Percentiles rank a stretch among this genome's conserved stretches.
Evolutionary conservation across 768 basidiomycete genomes (phyloP).

Genomic region (Tulasnella sp.): DNA sequence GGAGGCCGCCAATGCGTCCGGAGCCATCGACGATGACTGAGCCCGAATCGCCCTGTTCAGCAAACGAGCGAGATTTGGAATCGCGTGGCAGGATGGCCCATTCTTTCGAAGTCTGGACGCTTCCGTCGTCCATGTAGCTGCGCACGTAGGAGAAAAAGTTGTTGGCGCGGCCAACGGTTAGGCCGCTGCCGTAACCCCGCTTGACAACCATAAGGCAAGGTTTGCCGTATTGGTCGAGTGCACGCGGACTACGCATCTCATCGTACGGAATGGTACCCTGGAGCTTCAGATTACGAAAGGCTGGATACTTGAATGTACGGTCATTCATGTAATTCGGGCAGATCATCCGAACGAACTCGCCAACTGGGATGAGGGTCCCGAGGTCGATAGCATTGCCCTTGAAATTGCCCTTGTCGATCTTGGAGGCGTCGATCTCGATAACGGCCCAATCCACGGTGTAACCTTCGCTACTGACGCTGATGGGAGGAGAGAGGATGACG

Average conservation of each 20-base stretch:
- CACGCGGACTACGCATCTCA: slow-evolving; percentile 23
- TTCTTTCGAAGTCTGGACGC: slow-evolving; percentile 20
- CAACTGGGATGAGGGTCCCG: too few species aligned
- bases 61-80: slow-evolving; percentile 21
- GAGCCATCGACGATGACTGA: slow-evolving; percentile 21
- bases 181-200: slow-evolving; percentile 28
- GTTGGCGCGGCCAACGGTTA: slow-evolving; percentile 30
- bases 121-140: slow-evolving; percentile 20
- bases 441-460: slow-evolving; percentile 22
- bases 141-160: slow-evolving; percentile 28
- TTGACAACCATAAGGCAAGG: slow-evolving; percentile 28
- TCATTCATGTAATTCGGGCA: slow-evolving; percentile 21
- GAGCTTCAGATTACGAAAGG: slow-evolving; percentile 26
- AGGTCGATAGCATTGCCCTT: slow-evolving; percentile 21
- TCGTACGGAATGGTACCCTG: slow-evolving; percentile 18
- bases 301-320: slow-evolving; percentile 25
- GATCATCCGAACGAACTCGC: slow-evolving; percentile 19
- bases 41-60: slow-evolving; percentile 27
- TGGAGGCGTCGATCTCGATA: slow-evolving; percentile 16
- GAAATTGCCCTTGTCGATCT: slow-evolving; percentile 14
- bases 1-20: slow-evolving; percentile 26
- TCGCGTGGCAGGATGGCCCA: slow-evolving; percentile 21
- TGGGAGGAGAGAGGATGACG: slow-evolving; percentile 21
- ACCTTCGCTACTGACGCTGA: slow-evolving; percentile 14
- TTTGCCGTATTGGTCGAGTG: slow-evolving; percentile 24